Percentiles rank a stretch among this genome's conserved stretches.
Evolutionary conservation across 768 basidiomycete genomes (phyloP).

Genomic region (Podaxis sp.): DNA sequence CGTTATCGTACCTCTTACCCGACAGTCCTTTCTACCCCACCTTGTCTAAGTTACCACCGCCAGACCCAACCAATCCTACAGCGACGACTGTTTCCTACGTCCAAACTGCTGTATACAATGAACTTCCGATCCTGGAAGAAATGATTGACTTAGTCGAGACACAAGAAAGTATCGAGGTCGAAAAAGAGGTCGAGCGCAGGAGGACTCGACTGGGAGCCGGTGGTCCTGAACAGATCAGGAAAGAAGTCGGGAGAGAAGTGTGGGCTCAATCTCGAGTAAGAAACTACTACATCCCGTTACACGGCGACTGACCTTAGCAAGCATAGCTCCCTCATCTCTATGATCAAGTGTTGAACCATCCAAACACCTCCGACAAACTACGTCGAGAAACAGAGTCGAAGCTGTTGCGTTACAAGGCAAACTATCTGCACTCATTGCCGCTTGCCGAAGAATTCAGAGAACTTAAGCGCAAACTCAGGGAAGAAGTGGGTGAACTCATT

Average conservation of each 20-base stretch:
- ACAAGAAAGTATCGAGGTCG: conserved; percentile 56
- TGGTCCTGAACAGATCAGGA: conserved; percentile 54
- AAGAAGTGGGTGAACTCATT: conserved; percentile 70
- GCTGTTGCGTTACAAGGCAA: conserved; percentile 63
- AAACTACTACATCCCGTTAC: not conserved
- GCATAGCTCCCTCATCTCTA: conserved; percentile 72
- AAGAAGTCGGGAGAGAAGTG: conserved; percentile 68
- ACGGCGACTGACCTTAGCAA: not conserved
- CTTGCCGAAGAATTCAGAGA: conserved; percentile 29
- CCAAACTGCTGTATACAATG: conserved; percentile 67
- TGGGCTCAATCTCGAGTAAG: conserved; percentile 60
- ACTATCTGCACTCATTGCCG: conserved; percentile 63
- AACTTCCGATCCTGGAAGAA: conserved; percentile 72
- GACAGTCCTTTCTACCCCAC: conserved; percentile 63
- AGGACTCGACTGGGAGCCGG: conserved; percentile 74
- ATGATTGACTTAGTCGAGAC: conserved; percentile 62
- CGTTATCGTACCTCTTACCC: conserved; percentile 72
- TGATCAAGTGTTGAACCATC: conserved; percentile 79
- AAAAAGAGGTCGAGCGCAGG: conserved; percentile 73
- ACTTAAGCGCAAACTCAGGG: conserved; percentile 48
- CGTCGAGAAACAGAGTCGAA: conserved; percentile 78
- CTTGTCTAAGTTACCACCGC: conserved; percentile 66
- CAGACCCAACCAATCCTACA: conserved; percentile 75
- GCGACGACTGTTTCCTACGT: conserved; percentile 55
- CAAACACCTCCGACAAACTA: conserved; percentile 73